Conservation (phyloP, 2,329 filamentous ascomycete genomes). For the Bimuria novae-zelandiae region DNA sequence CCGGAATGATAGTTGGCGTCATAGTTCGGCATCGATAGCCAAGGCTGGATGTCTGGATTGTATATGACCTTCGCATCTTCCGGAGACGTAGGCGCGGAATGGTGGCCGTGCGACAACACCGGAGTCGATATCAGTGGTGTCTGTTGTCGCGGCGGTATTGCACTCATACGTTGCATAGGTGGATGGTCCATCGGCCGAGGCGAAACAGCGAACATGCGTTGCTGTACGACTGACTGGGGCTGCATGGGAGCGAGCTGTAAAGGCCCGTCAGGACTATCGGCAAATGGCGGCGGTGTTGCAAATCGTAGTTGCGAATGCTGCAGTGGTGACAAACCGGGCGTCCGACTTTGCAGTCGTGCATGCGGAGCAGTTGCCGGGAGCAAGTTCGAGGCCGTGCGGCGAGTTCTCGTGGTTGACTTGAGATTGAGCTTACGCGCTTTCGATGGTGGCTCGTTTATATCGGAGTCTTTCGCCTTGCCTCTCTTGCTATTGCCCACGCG, state of each 20-base stretch:
- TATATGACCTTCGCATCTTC: background rate
- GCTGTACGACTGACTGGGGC: constrained; percentile 8
- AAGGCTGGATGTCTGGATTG: constrained; percentile 1
- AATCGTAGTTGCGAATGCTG: constrained; percentile 10
- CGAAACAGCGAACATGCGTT: constrained; percentile 2
- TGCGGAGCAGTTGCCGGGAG: background rate
- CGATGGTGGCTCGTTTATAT: constrained; percentile 6
- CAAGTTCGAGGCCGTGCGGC: constrained; percentile 4
- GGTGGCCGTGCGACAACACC: background rate
- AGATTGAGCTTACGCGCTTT: constrained; percentile 15
- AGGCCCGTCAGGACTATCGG: background rate
- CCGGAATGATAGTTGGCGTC: background rate
- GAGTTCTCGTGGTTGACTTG: constrained; percentile 6
- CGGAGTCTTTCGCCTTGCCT: constrained; percentile 22
- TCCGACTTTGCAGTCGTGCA: constrained; percentile 1
- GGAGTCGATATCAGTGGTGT: constrained; percentile 14
- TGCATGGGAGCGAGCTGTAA: background rate
- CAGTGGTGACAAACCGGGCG: constrained; percentile 10
- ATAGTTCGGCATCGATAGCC: constrained; percentile 6
- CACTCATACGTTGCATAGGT: constrained; percentile 10
- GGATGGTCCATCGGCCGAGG: background rate
- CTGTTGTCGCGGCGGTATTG: constrained; percentile 10
- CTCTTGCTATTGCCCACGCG: constrained; percentile 42
- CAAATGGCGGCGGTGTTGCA: constrained; percentile 1
- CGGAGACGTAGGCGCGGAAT: constrained; percentile 2